Evolutionary conservation across 805 yeast species (phyloP).

Genomic region (Sugiyamaella lignohabitans): DNA sequence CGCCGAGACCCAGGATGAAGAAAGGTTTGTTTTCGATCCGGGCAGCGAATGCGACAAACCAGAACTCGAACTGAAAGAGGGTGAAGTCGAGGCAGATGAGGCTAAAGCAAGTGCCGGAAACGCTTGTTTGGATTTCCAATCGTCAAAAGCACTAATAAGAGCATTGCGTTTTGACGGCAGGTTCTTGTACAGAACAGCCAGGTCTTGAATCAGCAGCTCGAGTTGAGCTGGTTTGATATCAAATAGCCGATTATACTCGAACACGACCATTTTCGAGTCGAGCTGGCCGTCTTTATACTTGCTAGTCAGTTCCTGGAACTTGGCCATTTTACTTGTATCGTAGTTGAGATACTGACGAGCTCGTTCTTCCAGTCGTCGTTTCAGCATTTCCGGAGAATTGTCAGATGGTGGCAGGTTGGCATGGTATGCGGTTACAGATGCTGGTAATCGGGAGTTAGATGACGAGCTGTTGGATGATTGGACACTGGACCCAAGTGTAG

Average conservation of each 20-base stretch:
- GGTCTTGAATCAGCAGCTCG: conserved; percentile 40
- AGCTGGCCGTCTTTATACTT: conserved; percentile 42
- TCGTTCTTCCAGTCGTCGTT: conserved; percentile 68
- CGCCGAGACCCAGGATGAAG: conserved; percentile 9
- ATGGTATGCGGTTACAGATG: conserved; percentile 13
- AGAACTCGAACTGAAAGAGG: no score
- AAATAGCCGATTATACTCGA: conserved; percentile 46
- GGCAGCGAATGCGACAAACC: conserved; percentile 5
- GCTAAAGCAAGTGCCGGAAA: conserved; percentile 13
- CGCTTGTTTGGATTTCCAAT: conserved; percentile 6
- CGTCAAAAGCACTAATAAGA: conserved; percentile 8
- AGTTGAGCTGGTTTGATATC: conserved; percentile 42
- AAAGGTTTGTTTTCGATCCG: conserved; percentile 5
- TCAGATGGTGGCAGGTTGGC: conserved; percentile 16
- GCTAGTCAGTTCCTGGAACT: conserved; percentile 46
- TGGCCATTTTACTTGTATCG: conserved; percentile 39
- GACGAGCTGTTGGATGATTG: neutral
- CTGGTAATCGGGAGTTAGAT: conserved; percentile 8
- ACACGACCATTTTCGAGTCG: conserved; percentile 43
- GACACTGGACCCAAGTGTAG: conserved; percentile 19
- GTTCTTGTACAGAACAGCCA: conserved; percentile 10
- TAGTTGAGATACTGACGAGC: conserved; percentile 73
- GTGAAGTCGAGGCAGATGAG: neutral
- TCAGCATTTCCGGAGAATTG: conserved; percentile 41
- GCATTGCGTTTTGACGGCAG: conserved; percentile 3